Percentiles rank a stretch among this genome's conserved stretches.
Evolutionary conservation across 2,329 filamentous ascomycete genomes (phyloP).

Genomic region (Aurifilum marmelostoma): DNA sequence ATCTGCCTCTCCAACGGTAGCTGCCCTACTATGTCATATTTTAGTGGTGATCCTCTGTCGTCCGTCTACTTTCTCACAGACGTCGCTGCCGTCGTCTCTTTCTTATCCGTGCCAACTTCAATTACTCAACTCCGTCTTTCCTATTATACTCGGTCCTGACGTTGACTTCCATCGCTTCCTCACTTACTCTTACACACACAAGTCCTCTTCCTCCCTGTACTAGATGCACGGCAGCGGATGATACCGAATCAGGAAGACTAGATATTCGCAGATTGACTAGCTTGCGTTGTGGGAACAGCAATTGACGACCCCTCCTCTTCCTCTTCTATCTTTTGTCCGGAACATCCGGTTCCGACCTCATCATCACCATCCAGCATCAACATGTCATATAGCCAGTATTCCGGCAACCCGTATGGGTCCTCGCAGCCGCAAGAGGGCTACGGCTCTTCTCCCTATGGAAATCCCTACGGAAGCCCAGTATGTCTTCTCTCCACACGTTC

Average conservation of each 20-base stretch:
- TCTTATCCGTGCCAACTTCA: neutral
- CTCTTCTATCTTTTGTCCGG: slow-evolving; percentile 23
- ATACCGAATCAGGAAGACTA: neutral
- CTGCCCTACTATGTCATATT: neutral
- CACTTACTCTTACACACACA: too few relatives aligned
- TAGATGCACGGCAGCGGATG: neutral
- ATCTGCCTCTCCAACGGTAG: neutral
- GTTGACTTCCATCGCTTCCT: neutral
- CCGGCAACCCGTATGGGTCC: slow-evolving; percentile 34
- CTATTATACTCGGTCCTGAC: neutral
- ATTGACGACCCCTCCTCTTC: slow-evolving; percentile 6
- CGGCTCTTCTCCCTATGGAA: slow-evolving; percentile 16
- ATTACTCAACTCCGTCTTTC: neutral
- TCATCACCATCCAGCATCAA: slow-evolving; percentile 9
- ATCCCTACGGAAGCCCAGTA: slow-evolving; percentile 14
- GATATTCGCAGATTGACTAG: neutral
- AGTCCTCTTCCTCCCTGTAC: too few relatives aligned
- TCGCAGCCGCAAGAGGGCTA: slow-evolving; percentile 33
- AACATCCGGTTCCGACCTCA: slow-evolving; percentile 35
- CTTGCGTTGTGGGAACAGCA: slow-evolving; percentile 11
- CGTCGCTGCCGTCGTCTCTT: slow-evolving; percentile 1
- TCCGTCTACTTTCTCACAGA: neutral
- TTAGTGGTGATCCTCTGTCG: neutral
- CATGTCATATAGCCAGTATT: slow-evolving; percentile 35
- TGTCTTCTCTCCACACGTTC: slow-evolving; percentile 8